Percentiles rank a stretch among this genome's conserved stretches.
These are phyloP conservation scores for Brassica rapa DNA, from an alignment of 345 rosid species.

Conservation along the genomic window DNA sequence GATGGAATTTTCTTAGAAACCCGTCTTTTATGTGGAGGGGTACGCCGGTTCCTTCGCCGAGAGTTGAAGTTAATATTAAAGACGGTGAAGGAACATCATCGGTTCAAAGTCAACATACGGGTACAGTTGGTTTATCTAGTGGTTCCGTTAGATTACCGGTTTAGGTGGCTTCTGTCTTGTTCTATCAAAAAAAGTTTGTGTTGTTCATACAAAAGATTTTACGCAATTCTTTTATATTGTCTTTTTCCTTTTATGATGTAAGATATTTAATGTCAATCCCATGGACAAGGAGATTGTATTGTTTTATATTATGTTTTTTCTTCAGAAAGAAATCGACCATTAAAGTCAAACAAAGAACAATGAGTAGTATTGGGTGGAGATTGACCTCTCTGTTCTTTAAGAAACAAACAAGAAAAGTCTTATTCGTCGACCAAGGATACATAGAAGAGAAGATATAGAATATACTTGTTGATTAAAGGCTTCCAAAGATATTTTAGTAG, in stretches of 20 bases:
- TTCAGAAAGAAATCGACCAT: not conserved
- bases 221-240: slow-evolving; percentile 17
- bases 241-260: not conserved
- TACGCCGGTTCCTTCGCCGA: not conserved
- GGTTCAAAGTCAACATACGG: not conserved
- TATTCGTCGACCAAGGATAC: slow-evolving; percentile 1
- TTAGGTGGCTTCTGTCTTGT: not conserved
- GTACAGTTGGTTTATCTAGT: not conserved
- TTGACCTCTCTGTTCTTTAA: not conserved
- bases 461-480: not conserved
- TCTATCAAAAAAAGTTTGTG: not conserved
- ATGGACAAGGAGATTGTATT: slow-evolving; percentile 17
- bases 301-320: not conserved
- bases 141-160: not conserved
- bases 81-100: not conserved
- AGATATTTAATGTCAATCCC: slow-evolving; percentile 17
- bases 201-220: slow-evolving; percentile 15
- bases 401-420: not conserved
- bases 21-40: not conserved
- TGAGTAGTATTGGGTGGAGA: not conserved
- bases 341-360: slow-evolving; percentile 18
- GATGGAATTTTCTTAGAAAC: not conserved
- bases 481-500: not conserved
- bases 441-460: not conserved
- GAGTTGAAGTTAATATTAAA: not conserved